These are phyloP conservation scores for Trichoderma atrobrunneum DNA, from an alignment of 2,329 filamentous ascomycete species.

Conservation along the genomic window DNA sequence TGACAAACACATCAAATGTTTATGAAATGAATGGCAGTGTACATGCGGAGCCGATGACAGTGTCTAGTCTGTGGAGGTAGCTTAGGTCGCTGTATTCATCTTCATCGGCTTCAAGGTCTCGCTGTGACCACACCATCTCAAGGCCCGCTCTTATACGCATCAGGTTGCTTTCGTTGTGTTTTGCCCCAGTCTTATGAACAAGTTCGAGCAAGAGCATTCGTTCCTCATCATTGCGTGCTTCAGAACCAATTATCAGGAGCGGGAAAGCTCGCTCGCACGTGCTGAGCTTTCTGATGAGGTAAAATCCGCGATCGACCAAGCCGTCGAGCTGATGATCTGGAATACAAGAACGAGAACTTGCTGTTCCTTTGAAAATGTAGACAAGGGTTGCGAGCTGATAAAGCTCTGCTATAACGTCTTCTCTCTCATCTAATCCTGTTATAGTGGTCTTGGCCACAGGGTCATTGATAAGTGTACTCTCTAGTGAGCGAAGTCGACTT, in stretches of 20 bases:
- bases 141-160: neutral
- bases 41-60: neutral
- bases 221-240: neutral
- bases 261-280: neutral
- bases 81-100: neutral
- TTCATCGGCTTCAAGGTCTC: slow-evolving; percentile 1
- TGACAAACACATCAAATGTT: too few species aligned
- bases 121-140: neutral
- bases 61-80: neutral
- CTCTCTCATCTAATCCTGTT: neutral
- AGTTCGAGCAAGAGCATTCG: neutral
- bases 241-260: neutral
- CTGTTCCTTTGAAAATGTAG: neutral
- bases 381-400: neutral
- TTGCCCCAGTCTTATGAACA: neutral
- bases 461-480: neutral
- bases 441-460: neutral
- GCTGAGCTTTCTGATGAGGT: neutral
- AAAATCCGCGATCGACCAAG: neutral
- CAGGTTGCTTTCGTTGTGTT: neutral
- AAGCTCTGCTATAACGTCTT: neutral
- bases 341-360: neutral
- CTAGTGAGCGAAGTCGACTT: neutral
- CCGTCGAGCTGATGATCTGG: neutral
- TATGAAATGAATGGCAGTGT: neutral